Evolutionary conservation across 352 stramenopile genomes (phyloP).

Genomic region (Paralagenidium karlingii): DNA sequence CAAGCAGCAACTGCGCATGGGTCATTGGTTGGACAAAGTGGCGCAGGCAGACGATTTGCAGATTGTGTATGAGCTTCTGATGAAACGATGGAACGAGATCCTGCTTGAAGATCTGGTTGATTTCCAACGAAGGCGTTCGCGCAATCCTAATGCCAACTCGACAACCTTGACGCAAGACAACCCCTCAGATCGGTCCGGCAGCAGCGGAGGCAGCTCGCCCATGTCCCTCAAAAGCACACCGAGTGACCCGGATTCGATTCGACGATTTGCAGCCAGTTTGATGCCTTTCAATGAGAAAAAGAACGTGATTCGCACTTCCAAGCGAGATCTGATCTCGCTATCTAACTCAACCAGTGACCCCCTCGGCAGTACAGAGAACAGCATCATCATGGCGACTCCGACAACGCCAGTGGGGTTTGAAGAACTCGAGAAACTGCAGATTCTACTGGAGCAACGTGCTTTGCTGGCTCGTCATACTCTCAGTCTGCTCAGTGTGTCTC

Average conservation of each 20-base stretch:
- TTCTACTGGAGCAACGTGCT: conserved; percentile 45
- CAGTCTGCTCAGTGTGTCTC: conserved; percentile 49
- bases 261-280: background rate
- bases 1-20: conserved; percentile 4
- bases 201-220: no score
- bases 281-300: background rate
- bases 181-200: no score
- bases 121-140: no score
- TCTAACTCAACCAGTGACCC: background rate
- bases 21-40: conserved; percentile 26
- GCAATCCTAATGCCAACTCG: background rate
- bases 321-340: no score
- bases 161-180: background rate
- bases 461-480: conserved; percentile 59
- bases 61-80: conserved; percentile 40
- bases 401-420: conserved; percentile 6
- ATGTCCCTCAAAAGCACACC: no score
- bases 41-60: conserved; percentile 26
- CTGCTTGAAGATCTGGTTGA: conserved; percentile 40
- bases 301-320: background rate
- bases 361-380: background rate
- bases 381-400: background rate
- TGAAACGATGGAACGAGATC: conserved; percentile 68
- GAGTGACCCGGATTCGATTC: no score
- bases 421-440: conserved; percentile 40